These are phyloP conservation scores for Tetrapisispora pingtungensis DNA, from an alignment of 805 yeast genomes.

Conservation along the genomic window DNA sequence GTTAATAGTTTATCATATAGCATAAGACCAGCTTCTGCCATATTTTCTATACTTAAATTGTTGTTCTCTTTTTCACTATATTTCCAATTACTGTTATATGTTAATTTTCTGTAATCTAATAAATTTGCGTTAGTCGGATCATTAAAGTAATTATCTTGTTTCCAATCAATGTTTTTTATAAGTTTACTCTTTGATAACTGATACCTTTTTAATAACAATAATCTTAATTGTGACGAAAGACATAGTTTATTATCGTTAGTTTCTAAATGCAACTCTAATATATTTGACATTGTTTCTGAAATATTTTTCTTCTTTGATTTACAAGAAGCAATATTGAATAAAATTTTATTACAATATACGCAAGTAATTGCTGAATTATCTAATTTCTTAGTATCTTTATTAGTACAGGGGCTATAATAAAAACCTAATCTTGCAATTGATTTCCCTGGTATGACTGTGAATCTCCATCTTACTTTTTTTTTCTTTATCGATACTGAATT, in stretches of 20 bases:
- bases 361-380: slow-evolving; percentile 21
- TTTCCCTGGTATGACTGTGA: slow-evolving; percentile 21
- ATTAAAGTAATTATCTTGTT: slow-evolving; percentile 13
- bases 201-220: slow-evolving; percentile 18
- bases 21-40: slow-evolving; percentile 49
- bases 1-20: slow-evolving; percentile 42
- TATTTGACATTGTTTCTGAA: slow-evolving; percentile 19
- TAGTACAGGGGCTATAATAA: slow-evolving; percentile 16
- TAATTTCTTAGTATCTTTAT: slow-evolving; percentile 4
- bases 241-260: slow-evolving; percentile 6
- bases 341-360: slow-evolving; percentile 14
- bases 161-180: slow-evolving; percentile 11
- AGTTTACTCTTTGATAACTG: background rate
- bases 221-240: slow-evolving; percentile 11
- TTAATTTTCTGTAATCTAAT: slow-evolving; percentile 10
- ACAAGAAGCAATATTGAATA: slow-evolving; percentile 16
- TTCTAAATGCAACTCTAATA: slow-evolving; percentile 15
- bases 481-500: slow-evolving; percentile 11
- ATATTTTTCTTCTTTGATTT: slow-evolving; percentile 18
- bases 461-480: slow-evolving; percentile 24
- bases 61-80: background rate
- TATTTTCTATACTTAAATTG: slow-evolving; percentile 16
- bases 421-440: slow-evolving; percentile 23
- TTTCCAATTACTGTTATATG: slow-evolving; percentile 22
- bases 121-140: slow-evolving; percentile 12